A percentile compares a stretch with the other conserved stretches of the same genome.
phyloP scores from a whole-genome alignment of 2,329 filamentous ascomycete genomes.

The Paraphaeosphaeria sporulosa region DNA sequence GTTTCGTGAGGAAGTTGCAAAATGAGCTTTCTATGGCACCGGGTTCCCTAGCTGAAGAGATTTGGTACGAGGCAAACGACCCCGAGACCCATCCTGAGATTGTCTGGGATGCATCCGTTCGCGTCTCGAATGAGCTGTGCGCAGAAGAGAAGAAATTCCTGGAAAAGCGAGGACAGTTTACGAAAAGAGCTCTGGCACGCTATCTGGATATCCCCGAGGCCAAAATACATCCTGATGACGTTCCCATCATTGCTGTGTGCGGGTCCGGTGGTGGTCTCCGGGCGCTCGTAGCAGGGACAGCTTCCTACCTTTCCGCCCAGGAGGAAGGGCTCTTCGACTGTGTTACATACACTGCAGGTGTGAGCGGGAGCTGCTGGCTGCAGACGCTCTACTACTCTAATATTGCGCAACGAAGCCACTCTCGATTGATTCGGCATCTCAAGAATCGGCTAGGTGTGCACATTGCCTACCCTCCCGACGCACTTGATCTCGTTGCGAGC shows the following conservation, averaged over 20 bases:
- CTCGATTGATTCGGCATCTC: conserved; percentile 79
- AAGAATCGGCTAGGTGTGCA: conserved; percentile 86
- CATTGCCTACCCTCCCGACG: conserved; percentile 89
- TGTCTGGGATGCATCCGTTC: conserved; percentile 77
- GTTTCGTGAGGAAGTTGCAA: conserved; percentile 82
- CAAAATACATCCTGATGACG: conserved; percentile 90
- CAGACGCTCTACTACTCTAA: conserved; percentile 88
- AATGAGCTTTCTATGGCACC: conserved; percentile 86
- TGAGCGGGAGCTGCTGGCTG: conserved; percentile 96
- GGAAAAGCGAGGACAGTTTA: conserved; percentile 70
- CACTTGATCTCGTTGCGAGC: conserved; percentile 80
- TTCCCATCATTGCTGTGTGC: conserved; percentile 92
- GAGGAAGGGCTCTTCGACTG: conserved; percentile 93
- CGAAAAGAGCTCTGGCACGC: conserved; percentile 75
- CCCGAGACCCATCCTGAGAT: conserved; percentile 87
- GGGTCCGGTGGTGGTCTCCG: conserved; percentile 91
- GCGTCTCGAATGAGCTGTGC: conserved; percentile 82
- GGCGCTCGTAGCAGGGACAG: conserved; percentile 87
- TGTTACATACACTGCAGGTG: conserved; percentile 91
- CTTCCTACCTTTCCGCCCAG: conserved; percentile 82
- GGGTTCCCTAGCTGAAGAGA: conserved; percentile 88
- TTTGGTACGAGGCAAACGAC: conserved; percentile 91
- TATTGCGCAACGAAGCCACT: conserved; percentile 72
- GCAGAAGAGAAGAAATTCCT: conserved; percentile 82
- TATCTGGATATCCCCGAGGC: conserved; percentile 81